Evolutionary conservation across 345 rosid genomes (phyloP).

Genomic region (Heritiera fomes): DNA sequence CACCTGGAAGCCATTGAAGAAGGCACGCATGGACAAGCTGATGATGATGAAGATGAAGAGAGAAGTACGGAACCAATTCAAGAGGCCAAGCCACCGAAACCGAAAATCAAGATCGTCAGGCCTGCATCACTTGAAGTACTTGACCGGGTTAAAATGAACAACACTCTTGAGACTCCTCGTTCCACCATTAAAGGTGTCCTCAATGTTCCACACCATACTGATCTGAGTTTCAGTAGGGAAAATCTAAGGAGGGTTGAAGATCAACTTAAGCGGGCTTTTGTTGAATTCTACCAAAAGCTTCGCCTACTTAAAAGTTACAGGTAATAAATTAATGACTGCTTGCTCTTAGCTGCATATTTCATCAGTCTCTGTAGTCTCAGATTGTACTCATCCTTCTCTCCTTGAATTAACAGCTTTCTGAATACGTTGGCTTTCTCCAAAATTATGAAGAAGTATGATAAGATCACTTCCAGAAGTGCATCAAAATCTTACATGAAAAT

Average conservation of each 20-base stretch:
- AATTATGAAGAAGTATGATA: slow-evolving; percentile 75
- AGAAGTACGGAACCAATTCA: background rate
- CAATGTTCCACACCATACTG: slow-evolving; percentile 33
- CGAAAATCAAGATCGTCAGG: slow-evolving; percentile 22
- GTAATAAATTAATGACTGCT: slow-evolving; percentile 10
- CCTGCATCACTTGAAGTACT: slow-evolving; percentile 60
- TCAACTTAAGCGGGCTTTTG: slow-evolving; percentile 53
- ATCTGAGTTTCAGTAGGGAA: slow-evolving; percentile 53
- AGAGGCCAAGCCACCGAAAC: slow-evolving; percentile 3
- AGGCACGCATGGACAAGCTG: slow-evolving; percentile 42
- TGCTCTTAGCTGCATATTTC: background rate
- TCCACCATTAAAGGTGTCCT: slow-evolving; percentile 61
- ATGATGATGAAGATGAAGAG: slow-evolving; percentile 21
- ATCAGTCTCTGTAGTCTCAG: background rate
- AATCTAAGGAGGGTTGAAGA: slow-evolving; percentile 56
- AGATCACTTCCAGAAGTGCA: slow-evolving; percentile 62
- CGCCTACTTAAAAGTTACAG: slow-evolving; percentile 67
- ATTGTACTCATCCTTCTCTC: background rate
- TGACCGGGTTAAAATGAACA: slow-evolving; percentile 51
- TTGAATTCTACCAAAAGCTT: slow-evolving; percentile 68
- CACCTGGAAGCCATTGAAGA: slow-evolving; percentile 57
- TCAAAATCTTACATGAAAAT: slow-evolving; percentile 58
- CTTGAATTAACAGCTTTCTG: slow-evolving; percentile 40
- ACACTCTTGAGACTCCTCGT: slow-evolving; percentile 51
- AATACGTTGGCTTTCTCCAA: slow-evolving; percentile 64